Conservation (phyloP, 352 stramenopile genomes). For the Globisporangium viniferum region DNA sequence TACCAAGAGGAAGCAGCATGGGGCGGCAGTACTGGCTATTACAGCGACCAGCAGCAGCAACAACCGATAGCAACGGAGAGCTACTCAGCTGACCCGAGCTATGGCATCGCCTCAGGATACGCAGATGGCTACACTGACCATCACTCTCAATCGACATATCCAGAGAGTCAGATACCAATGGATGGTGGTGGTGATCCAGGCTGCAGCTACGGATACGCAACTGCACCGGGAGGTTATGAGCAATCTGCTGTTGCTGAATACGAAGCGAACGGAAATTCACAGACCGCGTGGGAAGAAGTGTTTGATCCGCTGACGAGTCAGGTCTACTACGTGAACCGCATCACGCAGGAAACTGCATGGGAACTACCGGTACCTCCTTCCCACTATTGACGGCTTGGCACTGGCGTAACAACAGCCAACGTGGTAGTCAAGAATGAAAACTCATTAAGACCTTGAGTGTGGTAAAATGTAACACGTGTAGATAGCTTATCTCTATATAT, state of each 20-base stretch:
- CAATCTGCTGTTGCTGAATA: not conserved
- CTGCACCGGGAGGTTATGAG: not conserved
- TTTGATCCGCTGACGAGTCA: constrained; percentile 52
- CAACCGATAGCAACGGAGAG: not conserved
- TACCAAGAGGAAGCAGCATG: not conserved
- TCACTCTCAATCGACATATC: not conserved
- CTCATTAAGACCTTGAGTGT: not conserved
- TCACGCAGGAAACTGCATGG: constrained; percentile 62
- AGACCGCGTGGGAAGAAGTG: constrained; percentile 55
- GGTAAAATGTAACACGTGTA: constrained; percentile 11
- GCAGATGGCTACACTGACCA: constrained; percentile 10
- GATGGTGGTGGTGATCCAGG: not conserved
- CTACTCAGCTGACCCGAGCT: not conserved
- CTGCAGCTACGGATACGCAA: not conserved
- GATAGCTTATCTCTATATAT: constrained; percentile 26
- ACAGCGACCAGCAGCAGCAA: not conserved
- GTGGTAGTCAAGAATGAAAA: not conserved
- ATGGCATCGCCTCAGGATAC: not conserved
- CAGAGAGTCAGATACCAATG: not conserved
- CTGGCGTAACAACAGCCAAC: too few relatives aligned
- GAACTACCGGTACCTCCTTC: constrained; percentile 17
- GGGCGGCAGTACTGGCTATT: not conserved
- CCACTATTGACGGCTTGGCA: too few relatives aligned
- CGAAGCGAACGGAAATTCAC: not conserved
- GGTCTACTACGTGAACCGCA: constrained; percentile 64